Base-by-base conservation (phyloP, 2,329 filamentous ascomycete species). In the Tolypocladium album region DNA sequence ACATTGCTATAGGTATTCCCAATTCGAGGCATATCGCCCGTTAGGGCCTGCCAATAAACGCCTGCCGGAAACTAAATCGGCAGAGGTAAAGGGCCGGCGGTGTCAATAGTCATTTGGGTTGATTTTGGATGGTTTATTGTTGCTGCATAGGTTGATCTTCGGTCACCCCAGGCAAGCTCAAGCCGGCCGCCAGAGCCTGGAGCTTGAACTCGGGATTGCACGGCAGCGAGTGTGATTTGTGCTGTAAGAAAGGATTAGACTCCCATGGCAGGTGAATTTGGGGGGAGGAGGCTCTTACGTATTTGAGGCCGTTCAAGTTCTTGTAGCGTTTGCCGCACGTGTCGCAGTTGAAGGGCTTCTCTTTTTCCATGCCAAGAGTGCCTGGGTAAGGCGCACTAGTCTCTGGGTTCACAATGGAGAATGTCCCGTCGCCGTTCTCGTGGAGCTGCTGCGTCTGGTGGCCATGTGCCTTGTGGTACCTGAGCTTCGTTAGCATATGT, bases 281-380 rank as follows among this genome's bases (percentile, higher is more conserved):
- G 55, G 34, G 42, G 12, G 20, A 24, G 11, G 15, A 20, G 50
- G 17, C 45, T 76, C 84, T 75, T 76, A 88, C 85, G 71, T 99
- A 99, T 85, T 99, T 99, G 63, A 99, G 83, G 8, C 94, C 94
- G 75, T 99, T 99, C 62, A 99, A 76, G 71, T 99, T 99, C 86
- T 99, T 99, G 78, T 99, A 99, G 58, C 94, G 89, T 79, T 99
- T 99, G 68, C 93, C 92, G 71, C 94, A 99, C 13, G 92, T 88
- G 65, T 97, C 92, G 74, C 94, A 99, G 70, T 92, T 92, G 73
- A 97, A 97, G 3, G 94, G 94, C 79, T 99, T 99, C 78, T 97
- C 93, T 74, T 97, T 99, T 77, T 99, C 94, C 94, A 99, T 99
- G n/a, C 94, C 94, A 42, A 96, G 80, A 1, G 94, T 97, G 39